A percentile compares a stretch with the other conserved stretches of the same genome.
These are phyloP conservation scores for Glycine latifolia DNA, from an alignment of 306 rosid species.

Conservation along the genomic window DNA sequence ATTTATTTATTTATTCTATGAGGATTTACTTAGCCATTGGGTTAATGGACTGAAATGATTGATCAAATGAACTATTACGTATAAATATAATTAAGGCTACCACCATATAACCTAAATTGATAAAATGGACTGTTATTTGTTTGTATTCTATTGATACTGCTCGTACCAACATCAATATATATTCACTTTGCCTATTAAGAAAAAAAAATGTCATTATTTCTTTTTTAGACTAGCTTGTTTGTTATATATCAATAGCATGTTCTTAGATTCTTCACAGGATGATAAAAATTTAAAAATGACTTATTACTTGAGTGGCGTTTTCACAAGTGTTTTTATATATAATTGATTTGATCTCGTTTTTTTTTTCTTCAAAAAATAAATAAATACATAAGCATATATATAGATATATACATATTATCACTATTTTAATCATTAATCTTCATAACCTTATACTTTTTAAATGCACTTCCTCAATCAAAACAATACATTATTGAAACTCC, in stretches of 20 bases:
- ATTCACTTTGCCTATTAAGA: too few relatives aligned
- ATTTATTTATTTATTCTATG: not conserved
- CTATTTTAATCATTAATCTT: not conserved
- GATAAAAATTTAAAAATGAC: slow-evolving; percentile 33
- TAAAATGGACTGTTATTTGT: too few relatives aligned
- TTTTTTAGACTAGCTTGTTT: slow-evolving; percentile 24
- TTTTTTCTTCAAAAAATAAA: too few relatives aligned
- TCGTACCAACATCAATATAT: too few relatives aligned
- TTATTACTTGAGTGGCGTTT: slow-evolving; percentile 9
- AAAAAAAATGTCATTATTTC: slow-evolving; percentile 23
- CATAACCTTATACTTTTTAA: not conserved
- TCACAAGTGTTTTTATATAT: too few relatives aligned
- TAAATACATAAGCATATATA: not conserved
- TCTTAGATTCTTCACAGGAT: slow-evolving; percentile 39
- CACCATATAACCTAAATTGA: not conserved
- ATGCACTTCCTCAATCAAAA: not conserved
- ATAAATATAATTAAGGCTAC: not conserved
- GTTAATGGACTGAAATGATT: too few relatives aligned
- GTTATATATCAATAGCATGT: slow-evolving; percentile 31
- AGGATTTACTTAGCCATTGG: not conserved
- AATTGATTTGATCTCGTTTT: too few relatives aligned
- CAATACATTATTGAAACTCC: not conserved
- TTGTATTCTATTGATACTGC: too few relatives aligned
- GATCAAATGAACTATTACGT: too few relatives aligned
- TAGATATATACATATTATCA: not conserved